phyloP scores from a whole-genome alignment of 805 yeast species.

The Hanseniaspora singularis region DNA sequence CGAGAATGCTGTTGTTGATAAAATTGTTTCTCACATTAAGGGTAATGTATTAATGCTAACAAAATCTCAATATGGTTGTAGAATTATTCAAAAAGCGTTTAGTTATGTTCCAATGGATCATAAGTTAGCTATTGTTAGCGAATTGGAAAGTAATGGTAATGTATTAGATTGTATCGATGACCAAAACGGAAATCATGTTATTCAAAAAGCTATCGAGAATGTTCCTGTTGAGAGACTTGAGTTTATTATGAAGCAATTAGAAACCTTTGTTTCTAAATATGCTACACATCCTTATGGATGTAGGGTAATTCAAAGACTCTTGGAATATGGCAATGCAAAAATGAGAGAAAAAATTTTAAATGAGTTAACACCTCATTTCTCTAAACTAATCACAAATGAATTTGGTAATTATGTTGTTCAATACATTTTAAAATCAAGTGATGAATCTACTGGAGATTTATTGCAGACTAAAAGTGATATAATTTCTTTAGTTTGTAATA shows the following conservation, averaged over 20 bases:
- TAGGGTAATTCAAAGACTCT: conserved; percentile 82
- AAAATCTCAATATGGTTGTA: conserved; percentile 93
- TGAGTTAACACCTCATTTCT: conserved; percentile 62
- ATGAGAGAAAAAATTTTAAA: conserved; percentile 58
- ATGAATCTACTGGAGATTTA: conserved; percentile 32
- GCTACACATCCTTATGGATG: conserved; percentile 97
- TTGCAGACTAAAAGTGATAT: conserved; percentile 33
- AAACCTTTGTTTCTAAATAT: conserved; percentile 61
- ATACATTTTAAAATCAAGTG: conserved; percentile 80
- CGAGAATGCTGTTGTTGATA: conserved; percentile 49
- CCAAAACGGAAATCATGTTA: conserved; percentile 96
- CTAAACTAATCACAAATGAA: conserved; percentile 80
- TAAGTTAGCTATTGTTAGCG: conserved; percentile 57
- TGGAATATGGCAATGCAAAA: conserved; percentile 58
- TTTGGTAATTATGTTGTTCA: conserved; percentile 97
- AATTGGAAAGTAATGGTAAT: conserved; percentile 46
- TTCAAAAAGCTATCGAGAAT: conserved; percentile 84
- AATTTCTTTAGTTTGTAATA: conserved; percentile 53
- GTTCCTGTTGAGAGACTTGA: conserved; percentile 60
- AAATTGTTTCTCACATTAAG: conserved; percentile 37
- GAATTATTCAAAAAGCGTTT: conserved; percentile 90
- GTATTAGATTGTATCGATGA: conserved; percentile 70
- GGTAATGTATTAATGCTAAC: conserved; percentile 67
- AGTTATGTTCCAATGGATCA: conserved; percentile 56
- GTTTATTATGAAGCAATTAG: conserved; percentile 62